Evolutionary conservation across 2,329 filamentous ascomycete genomes (phyloP), one percentile per base, ranked within the genome.

Genomic region (Chaetomiaceae sp.): DNA sequence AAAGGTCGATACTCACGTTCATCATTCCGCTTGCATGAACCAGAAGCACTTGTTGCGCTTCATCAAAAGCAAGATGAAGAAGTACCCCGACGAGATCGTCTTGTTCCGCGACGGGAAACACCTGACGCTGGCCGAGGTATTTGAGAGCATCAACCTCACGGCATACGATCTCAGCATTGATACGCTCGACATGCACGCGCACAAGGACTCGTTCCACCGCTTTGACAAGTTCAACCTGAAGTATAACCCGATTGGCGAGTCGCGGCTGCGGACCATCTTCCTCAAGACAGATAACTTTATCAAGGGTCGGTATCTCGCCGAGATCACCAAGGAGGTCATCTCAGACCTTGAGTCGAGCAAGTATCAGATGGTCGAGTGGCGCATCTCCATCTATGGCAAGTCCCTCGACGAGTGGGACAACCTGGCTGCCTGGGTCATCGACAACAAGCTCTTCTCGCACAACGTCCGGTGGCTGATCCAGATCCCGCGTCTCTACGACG

Each of bases 21-120:
- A 99, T 68, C 94, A 99, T 70, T 99, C 94, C 14, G 94, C 94
- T 21, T 99, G 94, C 69, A 99, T 99, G 94, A 99, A 99, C 67
- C 94, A 99, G 71, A 99, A 99, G 73, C 94, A 99, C 78, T 74
- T 99, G 53, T 76, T 99, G 56, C 89, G 94, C 50, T 99, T 99
- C 72, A 99, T 99, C 76, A 99, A 99, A 73, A 96, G 90, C 72
- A 99, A 99, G 74, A 96, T 99, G 90, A 97, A 96, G 80, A 99
- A 96, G 71, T 94, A 82, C 16, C 90, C 91, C 0, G 89, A 97
- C 64, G 94, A 99, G 72, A 84, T 94, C 29, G 94, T 99, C 6
- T 80, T 99, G 40, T 95, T 85, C 69, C 82, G 94, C 66, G 94
- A 99, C 69, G 92, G 88, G 55, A 95, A 92, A 69, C 84, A 95